Evolutionary conservation across 495 filamentous ascomycete species (phyloP), one percentile per base, ranked within the genome.

Genomic region (Penicilliopsis zonata): DNA sequence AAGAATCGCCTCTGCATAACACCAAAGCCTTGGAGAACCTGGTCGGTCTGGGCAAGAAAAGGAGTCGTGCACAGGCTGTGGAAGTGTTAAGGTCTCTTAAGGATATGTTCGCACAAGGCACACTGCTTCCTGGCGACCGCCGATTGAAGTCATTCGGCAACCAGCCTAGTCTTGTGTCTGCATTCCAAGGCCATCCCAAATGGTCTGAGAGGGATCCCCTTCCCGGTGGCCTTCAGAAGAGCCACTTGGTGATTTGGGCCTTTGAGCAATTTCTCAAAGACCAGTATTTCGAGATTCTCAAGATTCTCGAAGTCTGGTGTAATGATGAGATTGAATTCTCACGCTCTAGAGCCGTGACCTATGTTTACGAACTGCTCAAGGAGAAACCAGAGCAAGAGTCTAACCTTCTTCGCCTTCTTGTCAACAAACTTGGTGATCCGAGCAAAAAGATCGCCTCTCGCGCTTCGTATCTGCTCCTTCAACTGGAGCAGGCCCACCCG

Each of bases 321-420:
- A 81, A 78, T 30, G 90, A 98, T 45, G 87, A 95, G 56, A 78
- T 98, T 24, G 83, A 86, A 44, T 94, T 86, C 53, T 82, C 92
- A 10, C 72, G 88, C 35, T 78, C 75, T 13, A 76, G 84, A 36
- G 82, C 88, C 9, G 63, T 96, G 10, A 86, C 82, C 30, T 88
- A 88, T 33, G 78, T 94, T 18, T 94, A 72, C 46, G 85, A 90
- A 40, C 64, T 98, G 9, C 67, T 98, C 18, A 85, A 80, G 51
- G 86, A 90, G 54, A 98, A 95, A 56, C 90, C 90, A 1, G 90
- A 98, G 53, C 92, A 98, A 50, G 90, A 98, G 55, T 78, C 86
- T 20, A 98, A 98, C 50, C 65, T 98, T 25, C 65, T 98, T 29
- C 72, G 92, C 25, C 63, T 98, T 21, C 52, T 98, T 31, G 84